Percentiles rank a stretch among this genome's conserved stretches.
Conservation (phyloP, 1,139 yeast species). For the Petasospora fabianii region DNA sequence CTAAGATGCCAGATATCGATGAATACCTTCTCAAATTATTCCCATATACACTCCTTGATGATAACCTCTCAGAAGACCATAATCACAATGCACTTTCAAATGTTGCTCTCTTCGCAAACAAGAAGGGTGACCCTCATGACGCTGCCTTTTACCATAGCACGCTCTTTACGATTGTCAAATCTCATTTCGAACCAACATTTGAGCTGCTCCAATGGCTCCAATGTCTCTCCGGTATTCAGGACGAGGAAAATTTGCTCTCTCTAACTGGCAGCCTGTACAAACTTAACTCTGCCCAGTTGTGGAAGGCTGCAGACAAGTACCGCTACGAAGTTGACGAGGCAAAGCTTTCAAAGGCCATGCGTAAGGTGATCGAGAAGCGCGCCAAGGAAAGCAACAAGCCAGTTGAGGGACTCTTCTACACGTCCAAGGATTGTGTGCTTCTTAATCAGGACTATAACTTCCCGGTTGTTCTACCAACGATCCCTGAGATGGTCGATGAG, state of each 20-base stretch:
- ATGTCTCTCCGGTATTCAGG: conserved; percentile 62
- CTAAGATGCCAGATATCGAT: conserved; percentile 43
- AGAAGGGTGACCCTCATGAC: conserved; percentile 17
- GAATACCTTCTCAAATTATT: conserved; percentile 35
- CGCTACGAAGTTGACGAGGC: conserved; percentile 81
- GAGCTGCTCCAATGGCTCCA: conserved; percentile 90
- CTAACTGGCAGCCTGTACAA: conserved; percentile 55
- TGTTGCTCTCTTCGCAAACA: conserved; percentile 24
- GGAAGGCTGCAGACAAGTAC: conserved; percentile 70
- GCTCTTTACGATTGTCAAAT: conserved; percentile 45
- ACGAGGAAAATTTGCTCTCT: conserved; percentile 53
- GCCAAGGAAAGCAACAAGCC: conserved; percentile 32
- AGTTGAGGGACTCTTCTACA: conserved; percentile 6
- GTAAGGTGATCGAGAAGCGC: conserved; percentile 21
- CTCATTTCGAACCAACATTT: conserved; percentile 67
- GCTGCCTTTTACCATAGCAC: conserved; percentile 22
- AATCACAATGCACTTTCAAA: conserved; percentile 20
- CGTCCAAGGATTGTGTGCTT: conserved; percentile 11
- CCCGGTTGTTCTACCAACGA: conserved; percentile 52
- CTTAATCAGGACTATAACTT: conserved; percentile 24
- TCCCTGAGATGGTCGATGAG: conserved; percentile 52
- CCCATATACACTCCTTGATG: conserved; percentile 40
- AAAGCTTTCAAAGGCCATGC: conserved; percentile 48
- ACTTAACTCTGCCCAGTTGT: conserved; percentile 66
- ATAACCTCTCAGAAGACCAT: conserved; percentile 14